Conservation (phyloP, 2,329 filamentous ascomycete species). For the Botrytis fragariae region DNA sequence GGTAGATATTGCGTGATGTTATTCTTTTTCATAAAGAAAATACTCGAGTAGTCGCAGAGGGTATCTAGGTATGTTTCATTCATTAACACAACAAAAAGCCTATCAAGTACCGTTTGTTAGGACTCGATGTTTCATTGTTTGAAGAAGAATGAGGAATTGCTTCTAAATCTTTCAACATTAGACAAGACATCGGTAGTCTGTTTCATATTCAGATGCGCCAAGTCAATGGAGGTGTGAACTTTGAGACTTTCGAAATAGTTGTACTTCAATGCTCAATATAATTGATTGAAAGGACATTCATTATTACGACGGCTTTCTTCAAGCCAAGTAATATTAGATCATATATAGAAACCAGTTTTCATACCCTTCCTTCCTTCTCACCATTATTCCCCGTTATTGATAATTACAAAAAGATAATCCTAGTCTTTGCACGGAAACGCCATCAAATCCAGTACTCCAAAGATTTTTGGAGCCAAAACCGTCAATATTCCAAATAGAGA, state of each 20-base stretch:
- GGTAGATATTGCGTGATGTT: slow-evolving; percentile 5
- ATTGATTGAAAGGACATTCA: background rate
- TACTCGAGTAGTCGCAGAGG: background rate
- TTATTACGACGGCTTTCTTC: background rate
- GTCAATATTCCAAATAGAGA: slow-evolving; percentile 3
- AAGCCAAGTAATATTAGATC: background rate
- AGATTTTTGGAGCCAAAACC: slow-evolving; percentile 11
- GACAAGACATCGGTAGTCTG: background rate
- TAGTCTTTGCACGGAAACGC: background rate
- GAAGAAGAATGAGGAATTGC: background rate
- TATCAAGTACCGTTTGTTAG: background rate
- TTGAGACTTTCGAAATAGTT: background rate
- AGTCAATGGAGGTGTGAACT: background rate
- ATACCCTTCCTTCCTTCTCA: background rate
- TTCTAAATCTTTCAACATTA: background rate
- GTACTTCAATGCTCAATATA: background rate
- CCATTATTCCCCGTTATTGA: slow-evolving; percentile 6
- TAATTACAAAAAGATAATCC: background rate
- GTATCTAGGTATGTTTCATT: background rate
- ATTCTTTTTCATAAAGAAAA: slow-evolving; percentile 2
- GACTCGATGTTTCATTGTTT: background rate
- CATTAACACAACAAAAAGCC: background rate
- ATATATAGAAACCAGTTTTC: background rate
- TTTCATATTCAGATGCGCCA: background rate
- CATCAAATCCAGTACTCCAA: slow-evolving; percentile 9